Evolutionary conservation across 306 rosid species (phyloP).

Genomic region (Gleditsia sinensis): DNA sequence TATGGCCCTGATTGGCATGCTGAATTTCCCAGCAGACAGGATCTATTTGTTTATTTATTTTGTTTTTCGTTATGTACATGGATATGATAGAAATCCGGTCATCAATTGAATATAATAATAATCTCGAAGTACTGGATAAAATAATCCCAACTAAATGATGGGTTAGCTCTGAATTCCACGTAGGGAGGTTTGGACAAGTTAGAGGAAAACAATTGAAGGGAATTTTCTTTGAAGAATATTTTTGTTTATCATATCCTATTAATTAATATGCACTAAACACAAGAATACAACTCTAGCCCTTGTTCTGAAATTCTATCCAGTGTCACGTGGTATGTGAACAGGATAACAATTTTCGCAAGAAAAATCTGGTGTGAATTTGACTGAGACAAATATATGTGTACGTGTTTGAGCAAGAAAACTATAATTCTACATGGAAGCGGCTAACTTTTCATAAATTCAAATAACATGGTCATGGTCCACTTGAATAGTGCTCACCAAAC

Average conservation of each 20-base stretch:
- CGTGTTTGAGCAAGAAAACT: no score
- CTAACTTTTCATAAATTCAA: no score
- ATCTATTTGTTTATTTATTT: slow-evolving; percentile 21
- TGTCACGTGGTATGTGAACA: neutral
- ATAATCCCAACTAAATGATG: neutral
- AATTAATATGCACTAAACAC: neutral
- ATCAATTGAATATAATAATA: slow-evolving; percentile 7
- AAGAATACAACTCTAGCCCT: neutral
- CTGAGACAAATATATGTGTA: no score
- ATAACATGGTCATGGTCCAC: no score
- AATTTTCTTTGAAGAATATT: neutral
- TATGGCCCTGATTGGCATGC: slow-evolving; percentile 8
- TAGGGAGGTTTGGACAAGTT: neutral
- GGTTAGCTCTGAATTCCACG: neutral
- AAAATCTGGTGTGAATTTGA: no score
- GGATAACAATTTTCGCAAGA: slow-evolving; percentile 13
- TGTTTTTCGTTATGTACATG: slow-evolving; percentile 11
- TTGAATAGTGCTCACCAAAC: no score
- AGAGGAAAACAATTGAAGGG: neutral
- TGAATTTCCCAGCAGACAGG: slow-evolving; percentile 8
- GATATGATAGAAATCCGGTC: neutral
- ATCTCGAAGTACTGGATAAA: slow-evolving; percentile 9
- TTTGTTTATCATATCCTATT: neutral
- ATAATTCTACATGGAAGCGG: no score
- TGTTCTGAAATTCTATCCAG: neutral